Conservation (phyloP, 192 early-diverging fungal species). For the Podila clonocystis region DNA sequence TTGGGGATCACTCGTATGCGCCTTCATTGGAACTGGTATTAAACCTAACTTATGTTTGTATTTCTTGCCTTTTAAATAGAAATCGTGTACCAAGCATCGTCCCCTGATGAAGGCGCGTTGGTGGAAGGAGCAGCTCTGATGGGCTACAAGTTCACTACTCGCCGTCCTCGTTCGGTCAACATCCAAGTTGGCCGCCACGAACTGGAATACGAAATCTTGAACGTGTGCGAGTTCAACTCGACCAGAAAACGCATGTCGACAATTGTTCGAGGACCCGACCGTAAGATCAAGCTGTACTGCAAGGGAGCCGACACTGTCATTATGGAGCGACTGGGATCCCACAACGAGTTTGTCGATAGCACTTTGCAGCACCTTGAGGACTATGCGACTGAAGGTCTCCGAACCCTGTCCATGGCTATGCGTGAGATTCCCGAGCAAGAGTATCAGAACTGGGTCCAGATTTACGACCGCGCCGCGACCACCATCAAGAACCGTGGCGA, state of each 20-base stretch:
- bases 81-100: slow-evolving; percentile 94
- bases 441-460: slow-evolving; percentile 84
- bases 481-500: slow-evolving; percentile 90
- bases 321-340: slow-evolving; percentile 82
- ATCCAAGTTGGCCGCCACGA: slow-evolving; percentile 57
- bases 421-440: slow-evolving; percentile 91
- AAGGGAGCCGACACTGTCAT: slow-evolving; percentile 99
- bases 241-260: slow-evolving; percentile 98
- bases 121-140: slow-evolving; percentile 77
- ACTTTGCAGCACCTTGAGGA: slow-evolving; percentile 89
- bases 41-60: background rate
- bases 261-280: slow-evolving; percentile 87
- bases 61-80: slow-evolving; percentile 30
- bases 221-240: slow-evolving; percentile 98
- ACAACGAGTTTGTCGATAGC: slow-evolving; percentile 75
- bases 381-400: slow-evolving; percentile 94
- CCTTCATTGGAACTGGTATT: background rate
- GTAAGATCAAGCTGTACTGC: slow-evolving; percentile 89
- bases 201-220: slow-evolving; percentile 89
- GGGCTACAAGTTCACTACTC: slow-evolving; percentile 75
- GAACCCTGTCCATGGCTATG: slow-evolving; percentile 96
- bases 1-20: background rate
- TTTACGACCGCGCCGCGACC: slow-evolving; percentile 90
- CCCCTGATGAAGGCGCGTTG: slow-evolving; percentile 97
- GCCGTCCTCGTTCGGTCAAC: slow-evolving; percentile 68